These are phyloP conservation scores for Setaria viridis DNA, from an alignment of 202 grass and related monocot genomes.

Conservation along the genomic window DNA sequence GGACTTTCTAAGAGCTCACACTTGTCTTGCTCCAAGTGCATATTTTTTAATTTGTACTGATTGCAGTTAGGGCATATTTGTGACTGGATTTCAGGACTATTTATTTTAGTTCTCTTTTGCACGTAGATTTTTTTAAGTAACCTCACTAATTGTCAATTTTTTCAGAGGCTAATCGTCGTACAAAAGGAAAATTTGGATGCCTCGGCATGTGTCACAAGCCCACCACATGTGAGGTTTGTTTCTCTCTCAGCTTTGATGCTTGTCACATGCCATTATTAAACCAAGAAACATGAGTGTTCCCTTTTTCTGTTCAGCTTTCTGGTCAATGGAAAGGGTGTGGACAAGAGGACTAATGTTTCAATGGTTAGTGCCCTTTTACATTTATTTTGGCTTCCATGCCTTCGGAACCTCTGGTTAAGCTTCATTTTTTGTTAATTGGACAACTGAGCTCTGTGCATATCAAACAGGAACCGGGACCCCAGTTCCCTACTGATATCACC, in stretches of 20 bases:
- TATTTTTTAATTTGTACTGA: slow-evolving; percentile 5
- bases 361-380: slow-evolving; percentile 62
- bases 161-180: slow-evolving; percentile 76
- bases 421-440: background rate
- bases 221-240: slow-evolving; percentile 81
- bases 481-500: slow-evolving; percentile 94
- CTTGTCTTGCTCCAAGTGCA: background rate
- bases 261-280: slow-evolving; percentile 35
- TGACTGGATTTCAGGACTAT: slow-evolving; percentile 14
- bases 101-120: slow-evolving; percentile 17
- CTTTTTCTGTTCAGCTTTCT: slow-evolving; percentile 74
- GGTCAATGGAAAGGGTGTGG: slow-evolving; percentile 88
- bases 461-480: slow-evolving; percentile 84
- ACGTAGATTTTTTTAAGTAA: slow-evolving; percentile 19
- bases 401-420: slow-evolving; percentile 31
- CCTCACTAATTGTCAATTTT: slow-evolving; percentile 30
- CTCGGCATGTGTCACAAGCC: slow-evolving; percentile 80
- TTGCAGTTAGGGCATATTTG: background rate
- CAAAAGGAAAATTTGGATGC: slow-evolving; percentile 81
- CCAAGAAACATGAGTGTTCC: slow-evolving; percentile 1
- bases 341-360: slow-evolving; percentile 85
- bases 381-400: slow-evolving; percentile 32
- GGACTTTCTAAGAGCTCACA: background rate
- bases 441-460: slow-evolving; percentile 23
- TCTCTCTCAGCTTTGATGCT: slow-evolving; percentile 34